Conservation (phyloP, 2,329 filamentous ascomycete genomes). For the Penicillium capsulatum region DNA sequence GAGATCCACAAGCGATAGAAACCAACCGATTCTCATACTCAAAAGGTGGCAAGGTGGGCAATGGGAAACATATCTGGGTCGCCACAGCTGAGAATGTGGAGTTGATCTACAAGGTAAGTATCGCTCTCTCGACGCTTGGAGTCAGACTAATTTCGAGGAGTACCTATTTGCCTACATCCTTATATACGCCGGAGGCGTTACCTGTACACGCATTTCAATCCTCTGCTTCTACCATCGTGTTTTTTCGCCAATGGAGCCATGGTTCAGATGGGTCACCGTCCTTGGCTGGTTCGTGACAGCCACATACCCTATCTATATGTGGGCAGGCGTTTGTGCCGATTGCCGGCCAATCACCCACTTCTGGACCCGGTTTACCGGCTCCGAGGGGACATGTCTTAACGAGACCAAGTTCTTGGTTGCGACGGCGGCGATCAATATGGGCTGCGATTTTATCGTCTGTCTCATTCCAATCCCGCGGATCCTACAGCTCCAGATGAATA, state of each 20-base stretch:
- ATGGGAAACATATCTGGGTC: constrained; percentile 13
- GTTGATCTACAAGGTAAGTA: no score
- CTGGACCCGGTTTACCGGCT: constrained; percentile 15
- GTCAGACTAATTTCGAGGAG: background rate
- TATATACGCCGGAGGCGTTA: constrained; percentile 1
- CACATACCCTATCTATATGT: constrained; percentile 11
- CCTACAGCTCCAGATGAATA: constrained; percentile 10
- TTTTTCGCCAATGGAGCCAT: constrained; percentile 3
- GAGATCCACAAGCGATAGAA: no score
- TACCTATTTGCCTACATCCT: constrained; percentile 3
- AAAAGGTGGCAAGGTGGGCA: no score
- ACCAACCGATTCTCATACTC: no score
- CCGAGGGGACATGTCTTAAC: constrained; percentile 6
- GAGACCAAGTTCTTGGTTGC: constrained; percentile 10
- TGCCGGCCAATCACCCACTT: constrained; percentile 13
- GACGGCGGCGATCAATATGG: constrained; percentile 9
- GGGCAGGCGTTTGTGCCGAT: constrained; percentile 8
- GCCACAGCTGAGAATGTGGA: background rate
- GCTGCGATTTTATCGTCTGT: constrained; percentile 6
- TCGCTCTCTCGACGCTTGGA: no score
- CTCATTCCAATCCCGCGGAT: constrained; percentile 7
- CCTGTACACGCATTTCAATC: constrained; percentile 3
- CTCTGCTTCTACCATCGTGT: constrained; percentile 6
- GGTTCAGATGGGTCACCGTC: constrained; percentile 3
- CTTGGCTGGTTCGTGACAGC: constrained; percentile 3